Evolutionary conservation across 805 yeast genomes (phyloP), one percentile per base, ranked within the genome.

Genomic region (Candida nitratophila): DNA sequence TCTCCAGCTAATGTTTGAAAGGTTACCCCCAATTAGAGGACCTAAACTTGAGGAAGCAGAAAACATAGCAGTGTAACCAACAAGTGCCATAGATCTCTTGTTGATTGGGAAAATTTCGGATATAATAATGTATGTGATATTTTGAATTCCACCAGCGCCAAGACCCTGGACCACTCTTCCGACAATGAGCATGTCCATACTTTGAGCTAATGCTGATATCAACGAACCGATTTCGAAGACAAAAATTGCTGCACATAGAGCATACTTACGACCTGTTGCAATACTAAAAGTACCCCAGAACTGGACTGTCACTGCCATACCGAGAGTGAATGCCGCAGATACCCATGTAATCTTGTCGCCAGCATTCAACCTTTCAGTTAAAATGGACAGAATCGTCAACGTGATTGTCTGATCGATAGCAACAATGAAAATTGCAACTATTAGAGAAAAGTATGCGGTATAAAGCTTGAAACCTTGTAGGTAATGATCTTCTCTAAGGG

Each of bases 161-260:
- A 79, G 55, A 42, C 93, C 93, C 43, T 79, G 78, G 19, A 84
- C 63, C 8, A 77, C 81, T 52, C 95, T 70, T 1, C 88, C 90
- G 3, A 80, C 87, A 47, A 84, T 80, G 39, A 85, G 60, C 70
- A 76, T 73, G 43, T 71, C 65, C 79, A 84, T 80, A 30, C 69
- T 66, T 17, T 53, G 58, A 1, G 87, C 62, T 4, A 76, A 49
- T 1, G 85, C 90, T 44, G 75, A 65, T 6, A 82, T 61, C 43
- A 81, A 63, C 0, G 86, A 79, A 1, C 90, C 90, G 4, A 73
- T 59, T 54, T 78, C 80, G 54, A 83, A 82, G 2, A 83, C 51
- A 1, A 71, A 50, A 3, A 82, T 62, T 1, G 82, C 75, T 2
- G 59, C 57, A 9, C 77, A 50, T 51, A 79, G 53, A 6, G 77